Conservation (phyloP, 1,139 yeast genomes). For the Pichia sp. region DNA sequence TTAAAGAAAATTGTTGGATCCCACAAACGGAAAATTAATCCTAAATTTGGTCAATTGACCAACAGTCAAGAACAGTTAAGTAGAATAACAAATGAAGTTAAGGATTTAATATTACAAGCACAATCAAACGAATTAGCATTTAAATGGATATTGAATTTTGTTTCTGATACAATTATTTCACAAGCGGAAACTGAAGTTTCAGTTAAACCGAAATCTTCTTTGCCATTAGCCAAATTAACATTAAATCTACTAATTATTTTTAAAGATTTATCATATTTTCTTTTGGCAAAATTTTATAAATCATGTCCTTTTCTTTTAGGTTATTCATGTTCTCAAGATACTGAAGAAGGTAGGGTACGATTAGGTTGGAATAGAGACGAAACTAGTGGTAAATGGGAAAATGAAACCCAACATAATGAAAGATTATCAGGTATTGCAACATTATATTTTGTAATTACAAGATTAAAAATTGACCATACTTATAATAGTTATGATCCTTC, state of each 20-base stretch:
- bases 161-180: conserved; percentile 76
- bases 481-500: conserved; percentile 22
- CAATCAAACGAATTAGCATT: conserved; percentile 44
- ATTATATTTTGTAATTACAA: conserved; percentile 69
- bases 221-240: conserved; percentile 71
- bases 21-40: conserved; percentile 69
- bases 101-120: conserved; percentile 42
- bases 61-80: conserved; percentile 56
- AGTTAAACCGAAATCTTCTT: conserved; percentile 69
- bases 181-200: conserved; percentile 93
- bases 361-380: conserved; percentile 82
- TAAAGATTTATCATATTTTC: conserved; percentile 60
- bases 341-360: conserved; percentile 71
- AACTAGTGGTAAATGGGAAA: conserved; percentile 63
- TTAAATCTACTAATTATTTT: conserved; percentile 46
- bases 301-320: conserved; percentile 91
- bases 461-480: conserved; percentile 29
- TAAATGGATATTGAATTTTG: conserved; percentile 70
- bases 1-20: conserved; percentile 38
- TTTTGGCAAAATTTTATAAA: conserved; percentile 78
- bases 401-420: conserved; percentile 68
- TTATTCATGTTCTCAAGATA: conserved; percentile 61
- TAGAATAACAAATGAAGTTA: conserved; percentile 46
- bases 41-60: conserved; percentile 87
- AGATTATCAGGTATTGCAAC: conserved; percentile 81